Evolutionary conservation across 352 stramenopile species (phyloP).

Genomic region (Phytophthora sp.): DNA sequence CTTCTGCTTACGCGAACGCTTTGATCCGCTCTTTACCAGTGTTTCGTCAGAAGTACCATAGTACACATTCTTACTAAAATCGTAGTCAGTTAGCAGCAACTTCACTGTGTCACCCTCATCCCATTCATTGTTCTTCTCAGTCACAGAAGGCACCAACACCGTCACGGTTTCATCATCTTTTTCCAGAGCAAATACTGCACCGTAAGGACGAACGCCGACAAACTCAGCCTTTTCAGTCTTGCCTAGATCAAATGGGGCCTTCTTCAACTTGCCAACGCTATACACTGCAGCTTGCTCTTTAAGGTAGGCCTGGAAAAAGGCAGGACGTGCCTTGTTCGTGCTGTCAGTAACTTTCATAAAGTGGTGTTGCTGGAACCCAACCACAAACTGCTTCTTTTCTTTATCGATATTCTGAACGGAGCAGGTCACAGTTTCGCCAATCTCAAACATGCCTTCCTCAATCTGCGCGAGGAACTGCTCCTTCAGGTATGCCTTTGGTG

Average conservation of each 20-base stretch:
- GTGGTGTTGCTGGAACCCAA: slow-evolving; percentile 69
- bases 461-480: slow-evolving; percentile 77
- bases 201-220: slow-evolving; percentile 84
- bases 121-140: slow-evolving; percentile 42
- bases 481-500: slow-evolving; percentile 79
- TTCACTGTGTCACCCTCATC: slow-evolving; percentile 74
- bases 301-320: slow-evolving; percentile 66
- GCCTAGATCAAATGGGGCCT: slow-evolving; percentile 52
- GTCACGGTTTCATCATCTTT: slow-evolving; percentile 67
- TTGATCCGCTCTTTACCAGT: slow-evolving; percentile 67
- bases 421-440: slow-evolving; percentile 87
- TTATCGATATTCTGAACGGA: slow-evolving; percentile 77
- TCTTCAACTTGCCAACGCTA: slow-evolving; percentile 13
- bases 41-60: slow-evolving; percentile 52
- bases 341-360: slow-evolving; percentile 36
- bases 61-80: slow-evolving; percentile 88
- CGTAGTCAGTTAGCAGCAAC: slow-evolving; percentile 83
- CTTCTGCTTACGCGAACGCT: slow-evolving; percentile 81
- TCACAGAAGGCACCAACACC: slow-evolving; percentile 66
- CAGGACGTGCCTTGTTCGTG: slow-evolving; percentile 41
- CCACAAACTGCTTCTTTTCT: slow-evolving; percentile 81
- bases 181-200: slow-evolving; percentile 82
- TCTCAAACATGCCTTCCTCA: slow-evolving; percentile 81
- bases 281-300: slow-evolving; percentile 35
- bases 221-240: slow-evolving; percentile 87